Evolutionary conservation across 2,329 filamentous ascomycete genomes (phyloP).

Genomic region (Leptographium galeiforme): DNA sequence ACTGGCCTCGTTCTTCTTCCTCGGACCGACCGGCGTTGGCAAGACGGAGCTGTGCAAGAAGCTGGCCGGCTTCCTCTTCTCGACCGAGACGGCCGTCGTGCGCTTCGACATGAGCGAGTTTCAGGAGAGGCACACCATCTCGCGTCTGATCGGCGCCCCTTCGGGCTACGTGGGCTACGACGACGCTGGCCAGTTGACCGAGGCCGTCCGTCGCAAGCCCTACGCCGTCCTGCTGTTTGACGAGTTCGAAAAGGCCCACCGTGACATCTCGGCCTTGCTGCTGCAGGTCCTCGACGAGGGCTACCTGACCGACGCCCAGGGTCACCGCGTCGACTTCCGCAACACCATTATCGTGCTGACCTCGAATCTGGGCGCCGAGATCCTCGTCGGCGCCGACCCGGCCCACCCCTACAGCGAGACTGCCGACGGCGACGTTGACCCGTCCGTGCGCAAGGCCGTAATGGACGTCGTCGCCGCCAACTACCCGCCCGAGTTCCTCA

Average conservation of each 20-base stretch:
- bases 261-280: constrained; percentile 82
- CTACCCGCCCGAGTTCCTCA: constrained; percentile 88
- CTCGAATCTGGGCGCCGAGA: constrained; percentile 85
- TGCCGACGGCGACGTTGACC: constrained; percentile 54
- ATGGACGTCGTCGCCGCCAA: constrained; percentile 70
- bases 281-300: constrained; percentile 94
- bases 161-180: constrained; percentile 96
- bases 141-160: constrained; percentile 79
- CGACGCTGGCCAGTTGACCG: constrained; percentile 88
- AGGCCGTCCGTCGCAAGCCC: constrained; percentile 86
- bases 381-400: constrained; percentile 65
- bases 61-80: constrained; percentile 85
- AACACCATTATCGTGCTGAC: constrained; percentile 96
- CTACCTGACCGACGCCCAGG: constrained; percentile 88
- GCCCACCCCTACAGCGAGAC: constrained; percentile 50
- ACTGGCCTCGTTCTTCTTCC: constrained; percentile 91
- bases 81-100: constrained; percentile 77
- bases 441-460: constrained; percentile 62
- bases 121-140: constrained; percentile 93
- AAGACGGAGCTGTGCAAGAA: constrained; percentile 98
- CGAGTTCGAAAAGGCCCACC: constrained; percentile 95
- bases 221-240: constrained; percentile 93
- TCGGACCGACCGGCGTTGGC: constrained; percentile 89
- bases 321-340: constrained; percentile 90
- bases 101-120: constrained; percentile 98